Conservation (phyloP, 1,284 basidiomycete species). For the Wallemia ichthyophaga region DNA sequence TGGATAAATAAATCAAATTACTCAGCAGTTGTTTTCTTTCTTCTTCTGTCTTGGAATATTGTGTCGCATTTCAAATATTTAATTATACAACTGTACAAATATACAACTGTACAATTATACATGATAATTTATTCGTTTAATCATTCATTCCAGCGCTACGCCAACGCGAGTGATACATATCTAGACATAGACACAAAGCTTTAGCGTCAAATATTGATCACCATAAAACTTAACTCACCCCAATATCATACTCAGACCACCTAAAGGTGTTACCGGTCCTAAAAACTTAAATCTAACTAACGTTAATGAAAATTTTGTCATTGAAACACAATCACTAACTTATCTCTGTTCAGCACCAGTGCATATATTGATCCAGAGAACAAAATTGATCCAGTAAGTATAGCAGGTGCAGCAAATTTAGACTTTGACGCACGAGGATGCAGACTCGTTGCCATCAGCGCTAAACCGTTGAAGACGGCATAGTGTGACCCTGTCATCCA, state of each 20-base stretch:
- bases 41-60: no score
- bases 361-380: constrained; percentile 44
- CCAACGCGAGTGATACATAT: no score
- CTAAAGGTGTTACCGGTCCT: constrained; percentile 45
- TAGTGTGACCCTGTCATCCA: constrained; percentile 34
- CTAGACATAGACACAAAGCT: no score
- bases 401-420: constrained; percentile 34
- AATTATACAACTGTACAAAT: no score
- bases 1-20: no score
- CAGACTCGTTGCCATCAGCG: constrained; percentile 33
- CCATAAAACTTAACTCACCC: no score
- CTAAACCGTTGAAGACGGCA: constrained; percentile 45
- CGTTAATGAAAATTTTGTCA: constrained; percentile 1
- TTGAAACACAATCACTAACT: constrained; percentile 16
- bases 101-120: no score
- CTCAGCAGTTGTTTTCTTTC: no score
- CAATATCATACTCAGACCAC: constrained; percentile 38
- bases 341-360: constrained; percentile 27
- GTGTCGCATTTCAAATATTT: no score
- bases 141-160: no score
- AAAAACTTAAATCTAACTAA: constrained; percentile 25
- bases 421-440: constrained; percentile 35
- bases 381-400: constrained; percentile 28
- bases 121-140: no score
- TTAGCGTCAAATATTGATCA: no score